A percentile compares a stretch with the other conserved stretches of the same genome.
These are phyloP conservation scores for Quercus variabilis DNA, from an alignment of 306 rosid genomes.

Conservation along the genomic window DNA sequence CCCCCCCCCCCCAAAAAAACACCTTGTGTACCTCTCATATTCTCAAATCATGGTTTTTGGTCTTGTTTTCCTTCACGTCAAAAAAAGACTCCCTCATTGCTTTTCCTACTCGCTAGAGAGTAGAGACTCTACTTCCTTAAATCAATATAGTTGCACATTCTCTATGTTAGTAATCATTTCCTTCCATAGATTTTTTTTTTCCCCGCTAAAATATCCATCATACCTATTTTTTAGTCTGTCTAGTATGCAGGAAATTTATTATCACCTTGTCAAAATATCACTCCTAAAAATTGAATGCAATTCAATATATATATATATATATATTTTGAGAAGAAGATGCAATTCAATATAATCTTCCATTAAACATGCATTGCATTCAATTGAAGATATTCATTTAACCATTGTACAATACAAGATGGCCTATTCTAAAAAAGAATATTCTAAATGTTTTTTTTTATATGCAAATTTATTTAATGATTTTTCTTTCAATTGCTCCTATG, in stretches of 20 bases:
- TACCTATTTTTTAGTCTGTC: neutral
- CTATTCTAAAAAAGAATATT: too few species aligned
- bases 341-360: neutral
- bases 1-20: neutral
- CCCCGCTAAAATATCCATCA: neutral
- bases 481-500: too few species aligned
- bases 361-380: neutral
- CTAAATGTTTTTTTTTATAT: neutral
- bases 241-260: too few species aligned
- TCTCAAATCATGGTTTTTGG: neutral
- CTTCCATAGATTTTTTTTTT: neutral
- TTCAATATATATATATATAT: neutral
- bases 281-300: neutral
- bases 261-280: neutral
- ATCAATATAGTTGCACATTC: neutral
- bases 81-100: neutral
- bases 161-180: neutral
- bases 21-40: neutral
- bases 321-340: too few species aligned
- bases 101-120: neutral
- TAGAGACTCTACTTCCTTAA: neutral
- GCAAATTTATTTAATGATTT: neutral
- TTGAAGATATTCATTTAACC: neutral
- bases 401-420: too few species aligned
- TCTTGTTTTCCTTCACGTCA: neutral